phyloP scores from a whole-genome alignment of 768 basidiomycete species.

The Boletus vermiculosoides region DNA sequence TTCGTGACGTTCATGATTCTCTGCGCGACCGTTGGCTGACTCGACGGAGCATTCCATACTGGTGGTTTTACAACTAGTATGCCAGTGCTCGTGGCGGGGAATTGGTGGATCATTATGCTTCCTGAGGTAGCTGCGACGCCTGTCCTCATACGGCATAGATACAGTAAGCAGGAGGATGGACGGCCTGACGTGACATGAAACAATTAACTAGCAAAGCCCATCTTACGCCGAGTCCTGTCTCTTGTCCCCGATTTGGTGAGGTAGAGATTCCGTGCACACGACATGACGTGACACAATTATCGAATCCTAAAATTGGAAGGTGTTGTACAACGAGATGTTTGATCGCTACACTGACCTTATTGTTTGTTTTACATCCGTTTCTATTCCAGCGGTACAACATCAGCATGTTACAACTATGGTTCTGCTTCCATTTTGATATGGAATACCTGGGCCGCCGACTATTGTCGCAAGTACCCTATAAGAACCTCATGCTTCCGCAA shows the following conservation, averaged over 20 bases:
- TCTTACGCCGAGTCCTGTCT: not conserved
- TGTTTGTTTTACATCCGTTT: constrained; percentile 6
- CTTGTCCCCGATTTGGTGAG: not conserved
- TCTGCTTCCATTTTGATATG: not conserved
- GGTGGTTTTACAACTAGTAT: too few species aligned
- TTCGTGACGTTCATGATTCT: not conserved
- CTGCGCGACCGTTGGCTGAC: too few species aligned
- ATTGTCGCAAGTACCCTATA: constrained; percentile 24
- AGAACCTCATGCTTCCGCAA: not conserved
- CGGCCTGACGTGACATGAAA: not conserved
- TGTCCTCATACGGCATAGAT: too few species aligned
- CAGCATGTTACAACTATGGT: not conserved
- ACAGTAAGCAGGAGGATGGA: too few species aligned
- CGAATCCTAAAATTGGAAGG: constrained; percentile 9
- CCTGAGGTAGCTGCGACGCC: not conserved
- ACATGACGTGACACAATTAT: not conserved
- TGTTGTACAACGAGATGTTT: constrained; percentile 15
- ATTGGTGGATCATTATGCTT: too few species aligned
- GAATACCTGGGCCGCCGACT: not conserved
- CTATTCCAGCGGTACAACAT: not conserved
- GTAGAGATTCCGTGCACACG: not conserved
- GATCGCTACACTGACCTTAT: constrained; percentile 8
- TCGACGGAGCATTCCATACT: not conserved
- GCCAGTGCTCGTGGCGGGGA: not conserved
- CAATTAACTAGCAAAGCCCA: not conserved